Evolutionary conservation across 352 stramenopile species (phyloP), one percentile per base, ranked within the genome.

Genomic region (Hyaloperonospora brassicae): DNA sequence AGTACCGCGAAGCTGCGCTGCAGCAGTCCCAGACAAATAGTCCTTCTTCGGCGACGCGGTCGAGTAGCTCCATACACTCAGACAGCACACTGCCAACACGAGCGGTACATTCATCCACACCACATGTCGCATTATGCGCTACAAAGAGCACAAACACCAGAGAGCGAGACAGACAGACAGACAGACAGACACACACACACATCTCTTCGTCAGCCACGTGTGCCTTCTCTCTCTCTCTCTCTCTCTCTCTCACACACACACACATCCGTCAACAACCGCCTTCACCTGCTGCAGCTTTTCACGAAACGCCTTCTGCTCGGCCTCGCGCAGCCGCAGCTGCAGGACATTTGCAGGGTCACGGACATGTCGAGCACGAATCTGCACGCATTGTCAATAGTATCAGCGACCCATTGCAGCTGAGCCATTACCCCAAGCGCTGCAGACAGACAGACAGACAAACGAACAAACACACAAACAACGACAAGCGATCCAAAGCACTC

Each of bases 281-380:
- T 12, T 1, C 45, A 83, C 73, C 55, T 81, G 70, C 59, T 55
- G 68, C 31, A 66, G 40, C 3, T 67, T 36, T 5, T 67, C 41
- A 22, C 58, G 66, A 52, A 73, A 73, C 13, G 60, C 55, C 13
- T 71, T 63, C 2, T 52, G 60, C 51, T 84, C 71, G 2, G 73
- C 71, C 22, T 81, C 68, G 2, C 62, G 73, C 35, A 84, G 55
- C 10, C 73, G 71, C 9, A 55, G 43, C 45, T 80, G 61, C 51
- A 84, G 51, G 3, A 69, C 59, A 59, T 76, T 75, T 2, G 73
- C 82, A 17, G 71, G 71, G 40, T 84, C 71, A 13, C 80, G 56
- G 10, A 78, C 55, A 43, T 54, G 65, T 8, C 71, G 71, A 42
- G 62, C 67, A 46, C 77, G 71, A 1, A 84, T 54, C 73, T 81